phyloP scores from a whole-genome alignment of 2,329 filamentous ascomycete genomes.

The Endoconidiophora laricicola region DNA sequence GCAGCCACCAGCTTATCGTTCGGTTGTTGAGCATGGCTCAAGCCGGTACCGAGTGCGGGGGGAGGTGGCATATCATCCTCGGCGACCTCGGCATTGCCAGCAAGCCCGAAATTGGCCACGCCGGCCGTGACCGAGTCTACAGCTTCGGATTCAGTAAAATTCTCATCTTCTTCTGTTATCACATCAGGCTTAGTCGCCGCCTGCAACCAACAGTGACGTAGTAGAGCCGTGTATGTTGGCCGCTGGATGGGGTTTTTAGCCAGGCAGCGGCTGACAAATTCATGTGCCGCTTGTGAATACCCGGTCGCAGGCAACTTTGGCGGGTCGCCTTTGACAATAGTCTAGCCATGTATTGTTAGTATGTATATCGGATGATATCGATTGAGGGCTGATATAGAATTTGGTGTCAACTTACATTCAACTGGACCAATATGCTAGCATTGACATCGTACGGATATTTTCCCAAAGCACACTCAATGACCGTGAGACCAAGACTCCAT shows the following conservation, averaged over 20 bases:
- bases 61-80: not conserved
- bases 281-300: conserved; percentile 63
- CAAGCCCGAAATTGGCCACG: not conserved
- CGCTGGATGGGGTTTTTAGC: conserved; percentile 84
- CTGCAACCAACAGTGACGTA: conserved; percentile 78
- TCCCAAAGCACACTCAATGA: conserved; percentile 92
- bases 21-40: conserved; percentile 23
- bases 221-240: conserved; percentile 83
- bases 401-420: conserved; percentile 54
- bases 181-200: conserved; percentile 59
- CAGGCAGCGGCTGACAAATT: conserved; percentile 78
- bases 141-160: conserved; percentile 16
- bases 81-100: not conserved
- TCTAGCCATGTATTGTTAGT: conserved; percentile 34
- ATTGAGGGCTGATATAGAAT: too few relatives aligned
- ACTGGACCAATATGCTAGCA: conserved; percentile 93
- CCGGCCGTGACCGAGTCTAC: conserved; percentile 16
- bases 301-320: conserved; percentile 65
- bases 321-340: conserved; percentile 94
- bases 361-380: not conserved
- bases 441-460: conserved; percentile 95
- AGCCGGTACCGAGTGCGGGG: not conserved
- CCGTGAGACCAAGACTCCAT: conserved; percentile 85
- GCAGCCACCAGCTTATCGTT: conserved; percentile 66
- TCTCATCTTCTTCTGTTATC: conserved; percentile 50